phyloP scores from a whole-genome alignment of 441 rosid genomes.

The Gossypium schwendimanii region DNA sequence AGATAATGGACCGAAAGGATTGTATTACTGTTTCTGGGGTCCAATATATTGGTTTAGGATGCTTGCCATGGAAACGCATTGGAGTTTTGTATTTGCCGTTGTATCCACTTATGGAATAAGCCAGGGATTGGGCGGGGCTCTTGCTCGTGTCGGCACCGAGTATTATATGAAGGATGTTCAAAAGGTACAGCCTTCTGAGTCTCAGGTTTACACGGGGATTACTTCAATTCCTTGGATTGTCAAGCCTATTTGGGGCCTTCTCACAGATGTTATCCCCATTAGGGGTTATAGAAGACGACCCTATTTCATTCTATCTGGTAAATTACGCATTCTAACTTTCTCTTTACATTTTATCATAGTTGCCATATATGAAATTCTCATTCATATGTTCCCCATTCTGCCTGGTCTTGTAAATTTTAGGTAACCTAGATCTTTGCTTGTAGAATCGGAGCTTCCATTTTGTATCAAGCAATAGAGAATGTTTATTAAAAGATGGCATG shows the following conservation, averaged over 20 bases:
- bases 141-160: conserved; percentile 64
- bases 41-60: conserved; percentile 74
- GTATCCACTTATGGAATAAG: conserved; percentile 70
- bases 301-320: conserved; percentile 66
- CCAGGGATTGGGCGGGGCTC: conserved; percentile 88
- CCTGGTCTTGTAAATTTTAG: not conserved
- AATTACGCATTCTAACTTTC: not conserved
- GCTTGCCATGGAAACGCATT: conserved; percentile 71
- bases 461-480: too few species aligned
- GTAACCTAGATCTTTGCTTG: too few species aligned
- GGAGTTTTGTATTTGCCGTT: conserved; percentile 90
- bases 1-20: conserved; percentile 19
- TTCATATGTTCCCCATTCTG: too few species aligned
- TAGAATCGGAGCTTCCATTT: too few species aligned
- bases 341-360: not conserved
- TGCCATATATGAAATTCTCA: too few species aligned
- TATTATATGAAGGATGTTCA: conserved; percentile 99
- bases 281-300: conserved; percentile 75
- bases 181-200: conserved; percentile 86
- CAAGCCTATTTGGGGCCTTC: conserved; percentile 93
- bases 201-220: conserved; percentile 74
- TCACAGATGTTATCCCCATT: conserved; percentile 85
- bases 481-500: not conserved
- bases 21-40: conserved; percentile 29
- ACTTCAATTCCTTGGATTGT: conserved; percentile 80